Conservation (phyloP, 495 filamentous ascomycete species). For the Aspergillus conjunctus region DNA sequence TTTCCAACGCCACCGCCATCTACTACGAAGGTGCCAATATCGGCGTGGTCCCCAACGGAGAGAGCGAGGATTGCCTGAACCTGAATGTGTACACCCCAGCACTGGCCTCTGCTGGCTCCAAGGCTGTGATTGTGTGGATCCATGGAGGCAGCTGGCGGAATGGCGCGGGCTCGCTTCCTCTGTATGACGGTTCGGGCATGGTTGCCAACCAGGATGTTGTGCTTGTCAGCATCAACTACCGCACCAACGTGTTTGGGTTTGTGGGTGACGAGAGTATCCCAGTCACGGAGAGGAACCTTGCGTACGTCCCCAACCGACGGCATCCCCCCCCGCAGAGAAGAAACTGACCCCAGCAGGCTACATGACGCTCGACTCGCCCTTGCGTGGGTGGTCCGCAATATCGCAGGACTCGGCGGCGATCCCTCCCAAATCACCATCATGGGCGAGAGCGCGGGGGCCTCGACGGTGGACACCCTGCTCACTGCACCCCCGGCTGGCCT, state of each 20-base stretch:
- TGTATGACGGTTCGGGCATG: slow-evolving; percentile 32
- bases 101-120: slow-evolving; percentile 20
- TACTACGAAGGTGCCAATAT: slow-evolving; percentile 6
- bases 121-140: slow-evolving; percentile 35
- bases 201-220: slow-evolving; percentile 35
- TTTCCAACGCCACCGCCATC: slow-evolving; percentile 5
- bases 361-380: slow-evolving; percentile 40
- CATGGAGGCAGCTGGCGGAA: slow-evolving; percentile 27
- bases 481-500: slow-evolving; percentile 16
- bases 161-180: slow-evolving; percentile 27
- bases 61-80: slow-evolving; percentile 52
- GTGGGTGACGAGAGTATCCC: slow-evolving; percentile 24
- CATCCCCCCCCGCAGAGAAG: not conserved
- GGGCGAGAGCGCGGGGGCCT: slow-evolving; percentile 29
- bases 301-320: slow-evolving; percentile 6
- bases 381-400: slow-evolving; percentile 39
- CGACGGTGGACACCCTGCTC: slow-evolving; percentile 27
- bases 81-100: slow-evolving; percentile 40
- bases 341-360: not conserved
- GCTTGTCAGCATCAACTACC: slow-evolving; percentile 33
- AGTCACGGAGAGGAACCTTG: slow-evolving; percentile 30
- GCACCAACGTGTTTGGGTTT: slow-evolving; percentile 45
- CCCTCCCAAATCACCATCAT: slow-evolving; percentile 17
- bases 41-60: slow-evolving; percentile 3
- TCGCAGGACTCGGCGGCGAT: slow-evolving; percentile 38